Base-by-base conservation (phyloP, 2,329 filamentous ascomycete species). In the Calonectria naviculata region DNA sequence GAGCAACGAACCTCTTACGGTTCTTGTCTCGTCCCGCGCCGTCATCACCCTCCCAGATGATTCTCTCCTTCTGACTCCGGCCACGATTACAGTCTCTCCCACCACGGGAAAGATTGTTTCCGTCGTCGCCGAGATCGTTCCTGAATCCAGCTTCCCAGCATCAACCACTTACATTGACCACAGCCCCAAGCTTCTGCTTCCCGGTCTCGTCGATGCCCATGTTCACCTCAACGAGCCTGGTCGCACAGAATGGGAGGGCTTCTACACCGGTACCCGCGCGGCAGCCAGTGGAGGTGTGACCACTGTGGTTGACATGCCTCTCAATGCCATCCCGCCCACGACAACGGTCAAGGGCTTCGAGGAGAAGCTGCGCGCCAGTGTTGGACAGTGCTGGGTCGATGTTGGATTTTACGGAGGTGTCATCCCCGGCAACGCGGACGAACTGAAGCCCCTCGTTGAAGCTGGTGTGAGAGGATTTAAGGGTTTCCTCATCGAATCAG, bases 391-490 rank as follows among this genome's bases (percentile, higher is more conserved):
- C 84, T 99, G 96, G 96, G 95, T 98, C 29, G 97, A 98, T 78
- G 95, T 98, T n/a, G 97, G 95, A 34, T 98, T 99, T 84, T 98
- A 98, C 81, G 97, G 97, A 29, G 97, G 97, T 36, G 91, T 98
- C 44, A 92, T 99, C 58, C 97, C 97, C 4, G 97, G 96, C 2
- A 99, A 99, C 80, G 90, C 92, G 3, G 83, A 89, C 13, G 92
- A 98, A 79, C 85, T 99, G 67, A 91, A 94, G 77, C 92, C 92
- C 0, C 87, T 99, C 5, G 93, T 98, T 1, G 89, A 94, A 68
- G 93, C 91, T 46, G 97, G 97, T 65, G 96, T 98, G 13, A 89
- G 95, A 74, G 97, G 97, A 15, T 98, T 99, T 89, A 99, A 99
- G 85, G 96, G 96, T 1, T 99, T 99, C 83, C 84, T 99, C 78